phyloP scores from a whole-genome alignment of 768 basidiomycete species.

The Mycena rebaudengoi region DNA sequence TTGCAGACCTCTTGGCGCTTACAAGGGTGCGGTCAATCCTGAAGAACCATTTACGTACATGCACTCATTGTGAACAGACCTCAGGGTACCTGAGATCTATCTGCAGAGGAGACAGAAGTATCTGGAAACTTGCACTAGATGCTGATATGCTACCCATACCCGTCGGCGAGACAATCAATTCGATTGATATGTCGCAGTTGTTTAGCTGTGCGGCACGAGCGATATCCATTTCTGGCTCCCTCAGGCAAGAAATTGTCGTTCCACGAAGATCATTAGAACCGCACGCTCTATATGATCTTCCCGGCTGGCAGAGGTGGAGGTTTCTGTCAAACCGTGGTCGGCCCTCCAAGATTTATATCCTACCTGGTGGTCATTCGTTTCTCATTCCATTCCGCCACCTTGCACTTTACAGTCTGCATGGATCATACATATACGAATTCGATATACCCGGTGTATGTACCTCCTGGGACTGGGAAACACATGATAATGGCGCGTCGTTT shows the following conservation, averaged over 20 bases:
- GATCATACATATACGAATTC: not conserved
- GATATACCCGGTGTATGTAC: not conserved
- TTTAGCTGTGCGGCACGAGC: not conserved
- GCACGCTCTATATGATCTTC: not conserved
- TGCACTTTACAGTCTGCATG: not conserved
- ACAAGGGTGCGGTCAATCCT: not conserved
- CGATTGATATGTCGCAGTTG: not conserved
- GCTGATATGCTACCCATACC: not conserved
- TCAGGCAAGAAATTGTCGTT: not conserved
- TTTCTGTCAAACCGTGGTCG: too few species aligned
- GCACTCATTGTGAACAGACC: not conserved
- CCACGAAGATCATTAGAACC: not conserved
- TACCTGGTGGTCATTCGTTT: not conserved
- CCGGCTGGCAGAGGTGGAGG: not conserved
- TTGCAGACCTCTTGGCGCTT: not conserved
- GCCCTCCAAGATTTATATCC: not conserved
- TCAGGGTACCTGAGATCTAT: not conserved
- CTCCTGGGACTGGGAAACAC: not conserved
- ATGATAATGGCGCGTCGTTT: not conserved
- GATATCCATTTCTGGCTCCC: not conserved
- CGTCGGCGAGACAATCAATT: not conserved
- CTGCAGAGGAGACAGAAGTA: not conserved
- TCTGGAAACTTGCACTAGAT: not conserved
- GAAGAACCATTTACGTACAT: not conserved
- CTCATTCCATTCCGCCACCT: not conserved